These are phyloP conservation scores for Boletus coccyginus DNA, from an alignment of 768 basidiomycete genomes.

Conservation along the genomic window DNA sequence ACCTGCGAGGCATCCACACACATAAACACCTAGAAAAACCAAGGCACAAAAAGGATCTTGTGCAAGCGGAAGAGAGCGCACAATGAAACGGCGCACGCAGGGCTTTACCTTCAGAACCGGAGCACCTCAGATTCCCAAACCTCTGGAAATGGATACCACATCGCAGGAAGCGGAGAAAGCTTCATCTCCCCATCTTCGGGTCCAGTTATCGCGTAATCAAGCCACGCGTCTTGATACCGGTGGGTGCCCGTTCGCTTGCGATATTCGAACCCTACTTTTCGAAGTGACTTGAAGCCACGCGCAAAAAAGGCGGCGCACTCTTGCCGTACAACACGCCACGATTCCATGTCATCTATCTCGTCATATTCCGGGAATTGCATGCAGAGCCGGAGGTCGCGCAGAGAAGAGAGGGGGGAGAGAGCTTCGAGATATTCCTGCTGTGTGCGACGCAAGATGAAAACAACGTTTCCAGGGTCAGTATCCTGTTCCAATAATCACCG, in stretches of 20 bases:
- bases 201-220: constrained; percentile 30
- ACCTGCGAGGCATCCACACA: constrained; percentile 15
- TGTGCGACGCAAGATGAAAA: constrained; percentile 24
- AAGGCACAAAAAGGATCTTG: not conserved
- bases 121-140: constrained; percentile 30
- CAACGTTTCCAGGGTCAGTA: constrained; percentile 30
- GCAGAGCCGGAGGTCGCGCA: constrained; percentile 33
- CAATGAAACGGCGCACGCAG: not conserved
- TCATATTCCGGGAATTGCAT: constrained; percentile 37
- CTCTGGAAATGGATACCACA: constrained; percentile 36
- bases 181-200: constrained; percentile 19
- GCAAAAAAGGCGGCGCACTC: constrained; percentile 31
- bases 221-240: constrained; percentile 35
- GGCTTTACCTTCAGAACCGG: constrained; percentile 18
- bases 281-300: constrained; percentile 30
- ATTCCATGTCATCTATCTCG: constrained; percentile 29
- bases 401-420: constrained; percentile 24
- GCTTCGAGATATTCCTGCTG: constrained; percentile 37
- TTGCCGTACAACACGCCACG: constrained; percentile 29
- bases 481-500: constrained; percentile 23
- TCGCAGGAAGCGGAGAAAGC: constrained; percentile 23
- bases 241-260: constrained; percentile 36
- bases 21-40: constrained; percentile 1
- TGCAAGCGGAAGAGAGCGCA: not conserved
- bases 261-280: constrained; percentile 35